Evolutionary conservation across 768 basidiomycete genomes (phyloP).

Genomic region (Mycena kentingensis): DNA sequence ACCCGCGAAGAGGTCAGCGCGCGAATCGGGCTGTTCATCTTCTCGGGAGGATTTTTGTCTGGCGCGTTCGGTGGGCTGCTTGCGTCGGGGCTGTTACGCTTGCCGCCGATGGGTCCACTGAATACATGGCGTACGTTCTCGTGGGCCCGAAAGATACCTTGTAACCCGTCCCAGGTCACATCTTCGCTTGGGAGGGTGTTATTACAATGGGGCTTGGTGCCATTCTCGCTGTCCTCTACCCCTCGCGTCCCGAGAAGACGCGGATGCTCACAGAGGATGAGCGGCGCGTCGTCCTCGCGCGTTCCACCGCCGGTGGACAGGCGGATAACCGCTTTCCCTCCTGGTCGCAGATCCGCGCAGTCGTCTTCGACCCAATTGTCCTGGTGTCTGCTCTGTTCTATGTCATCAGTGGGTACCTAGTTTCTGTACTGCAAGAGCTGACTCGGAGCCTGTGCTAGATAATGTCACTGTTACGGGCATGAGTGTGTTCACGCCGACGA

Average conservation of each 20-base stretch:
- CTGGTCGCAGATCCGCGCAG: not conserved
- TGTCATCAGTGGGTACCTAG: not conserved
- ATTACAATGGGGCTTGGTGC: constrained; percentile 30
- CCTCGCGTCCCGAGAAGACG: constrained; percentile 36
- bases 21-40: constrained; percentile 10
- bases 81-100: not conserved
- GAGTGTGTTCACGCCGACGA: constrained; percentile 8
- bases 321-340: not conserved
- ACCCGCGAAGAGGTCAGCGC: constrained; percentile 6
- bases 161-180: not conserved
- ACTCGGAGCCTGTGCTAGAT: not conserved
- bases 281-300: constrained; percentile 31
- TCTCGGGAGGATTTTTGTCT: constrained; percentile 4
- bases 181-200: constrained; percentile 9
- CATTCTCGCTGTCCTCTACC: constrained; percentile 32
- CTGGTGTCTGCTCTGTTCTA: not conserved
- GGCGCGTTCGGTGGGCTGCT: constrained; percentile 11
- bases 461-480: constrained; percentile 3
- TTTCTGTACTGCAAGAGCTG: not conserved
- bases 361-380: not conserved
- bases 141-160: not conserved
- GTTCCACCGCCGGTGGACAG: not conserved
- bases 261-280: constrained; percentile 34
- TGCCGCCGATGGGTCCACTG: not conserved
- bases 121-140: constrained; percentile 1